A percentile compares a stretch with the other conserved stretches of the same genome.
Evolutionary conservation across 192 early-diverging fungal genomes (phyloP).

Genomic region (Thamnidium elegans): DNA sequence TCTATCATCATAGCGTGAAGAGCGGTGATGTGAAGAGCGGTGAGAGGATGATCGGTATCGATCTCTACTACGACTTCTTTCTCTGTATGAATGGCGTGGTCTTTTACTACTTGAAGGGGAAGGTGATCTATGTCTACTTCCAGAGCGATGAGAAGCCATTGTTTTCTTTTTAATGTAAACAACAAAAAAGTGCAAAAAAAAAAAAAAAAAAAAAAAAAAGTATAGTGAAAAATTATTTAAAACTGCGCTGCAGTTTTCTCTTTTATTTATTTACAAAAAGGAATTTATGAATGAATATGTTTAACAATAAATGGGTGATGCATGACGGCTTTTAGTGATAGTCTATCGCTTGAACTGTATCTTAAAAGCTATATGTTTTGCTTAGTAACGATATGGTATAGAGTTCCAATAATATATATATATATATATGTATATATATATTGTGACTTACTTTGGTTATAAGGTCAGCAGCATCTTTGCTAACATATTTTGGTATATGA

Average conservation of each 20-base stretch:
- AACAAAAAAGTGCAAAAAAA: constrained; percentile 5
- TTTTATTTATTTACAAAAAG: too few relatives aligned
- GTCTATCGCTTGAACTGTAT: constrained; percentile 64
- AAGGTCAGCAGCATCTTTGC: constrained; percentile 77
- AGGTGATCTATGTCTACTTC: constrained; percentile 35
- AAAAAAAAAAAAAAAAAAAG: constrained; percentile 20
- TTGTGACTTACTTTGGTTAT: constrained; percentile 63
- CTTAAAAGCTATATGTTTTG: constrained; percentile 58
- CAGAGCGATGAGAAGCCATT: constrained; percentile 21
- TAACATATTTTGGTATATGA: constrained; percentile 75
- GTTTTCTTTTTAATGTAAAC: background rate
- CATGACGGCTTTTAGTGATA: constrained; percentile 73
- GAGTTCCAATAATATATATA: background rate
- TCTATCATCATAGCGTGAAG: constrained; percentile 34
- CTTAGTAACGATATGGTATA: background rate
- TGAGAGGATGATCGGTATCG: constrained; percentile 26
- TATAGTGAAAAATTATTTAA: constrained; percentile 1
- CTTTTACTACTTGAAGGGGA: constrained; percentile 31
- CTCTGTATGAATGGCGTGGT: constrained; percentile 25
- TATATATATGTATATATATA: background rate
- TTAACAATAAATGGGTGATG: constrained; percentile 64
- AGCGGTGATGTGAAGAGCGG: constrained; percentile 21
- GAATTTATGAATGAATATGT: background rate
- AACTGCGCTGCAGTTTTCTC: too few relatives aligned
- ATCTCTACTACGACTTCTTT: constrained; percentile 47